Base-by-base conservation (phyloP, 257 asterid species). In the Solanum bulbocastanum region DNA sequence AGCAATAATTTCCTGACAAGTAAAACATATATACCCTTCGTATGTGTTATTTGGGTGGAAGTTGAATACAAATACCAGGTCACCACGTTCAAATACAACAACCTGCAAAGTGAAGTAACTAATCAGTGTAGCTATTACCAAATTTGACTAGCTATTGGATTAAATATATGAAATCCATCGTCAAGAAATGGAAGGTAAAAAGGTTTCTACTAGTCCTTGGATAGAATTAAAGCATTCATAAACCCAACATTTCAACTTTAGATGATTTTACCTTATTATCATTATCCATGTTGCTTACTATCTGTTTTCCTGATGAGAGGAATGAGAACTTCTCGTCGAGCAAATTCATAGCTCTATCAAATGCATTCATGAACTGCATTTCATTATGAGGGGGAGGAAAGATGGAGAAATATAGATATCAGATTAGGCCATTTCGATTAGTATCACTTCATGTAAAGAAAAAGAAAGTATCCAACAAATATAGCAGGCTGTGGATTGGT, bases 281-380 rank as follows among this genome's bases (percentile, higher is more conserved):
- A 84, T 97, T 99, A 87, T 96, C 93, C 46, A 83, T 87, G 88
- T 94, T 89, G 95, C 99, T 97, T 15, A 96, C 94, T 84, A 97
- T 87, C 92, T 91, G 98, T 90, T 94, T 95, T 68, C 92, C 84
- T n/a, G 98, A 94, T 14, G 98, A 90, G 79, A 97, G 98, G 92
- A 97, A 93, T n/a, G 92, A 88, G 74, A 91, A 93, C 23, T 93
- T 91, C 68, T 96, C 98, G 87, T 97, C 99, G 68, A 96, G 96
- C 87, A 74, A 90, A 90, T 97, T 96, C 99, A 97, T 97, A 90
- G 98, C 98, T 88, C 91, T 90, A 92, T 97, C 94, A 89, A 96
- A 97, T 86, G 98, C 98, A 91, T 96, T 97, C 98, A 97, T 92
- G 93, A 93, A 92, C 99, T 97, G 95, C 98, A 95, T 90, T 76